A percentile compares a stretch with the other conserved stretches of the same genome.
phyloP scores from a whole-genome alignment of 192 early-diverging fungal species.

The Coemansia sp. region DNA sequence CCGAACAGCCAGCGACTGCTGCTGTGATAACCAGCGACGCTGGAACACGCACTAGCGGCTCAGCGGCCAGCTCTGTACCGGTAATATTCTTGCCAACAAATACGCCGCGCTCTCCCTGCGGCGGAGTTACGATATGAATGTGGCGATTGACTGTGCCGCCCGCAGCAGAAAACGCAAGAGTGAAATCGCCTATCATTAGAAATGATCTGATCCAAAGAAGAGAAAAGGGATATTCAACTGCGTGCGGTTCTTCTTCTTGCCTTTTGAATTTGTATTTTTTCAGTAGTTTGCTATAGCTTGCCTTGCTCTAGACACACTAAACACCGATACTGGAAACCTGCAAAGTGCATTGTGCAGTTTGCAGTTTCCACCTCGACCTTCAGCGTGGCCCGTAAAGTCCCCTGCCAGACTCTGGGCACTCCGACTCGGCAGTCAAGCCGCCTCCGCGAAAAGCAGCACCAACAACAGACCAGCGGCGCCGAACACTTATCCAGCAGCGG shows the following conservation, averaged over 20 bases:
- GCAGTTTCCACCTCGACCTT: slow-evolving; percentile 14
- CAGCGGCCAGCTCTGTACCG: background rate
- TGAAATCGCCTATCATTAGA: background rate
- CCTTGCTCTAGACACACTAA: background rate
- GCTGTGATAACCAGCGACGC: slow-evolving; percentile 22
- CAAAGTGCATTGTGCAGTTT: slow-evolving; percentile 29
- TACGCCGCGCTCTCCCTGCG: slow-evolving; percentile 19
- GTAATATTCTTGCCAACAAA: slow-evolving; percentile 1
- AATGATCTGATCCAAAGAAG: slow-evolving; percentile 5
- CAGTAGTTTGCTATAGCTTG: too few relatives aligned
- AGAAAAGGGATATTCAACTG: background rate
- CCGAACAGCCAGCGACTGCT: slow-evolving; percentile 10
- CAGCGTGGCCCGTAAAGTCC: slow-evolving; percentile 36
- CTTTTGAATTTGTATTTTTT: slow-evolving; percentile 1
- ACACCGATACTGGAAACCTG: background rate
- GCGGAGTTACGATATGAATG: slow-evolving; percentile 4
- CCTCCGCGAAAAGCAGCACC: slow-evolving; percentile 22
- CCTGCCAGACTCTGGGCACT: slow-evolving; percentile 9
- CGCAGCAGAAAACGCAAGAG: background rate
- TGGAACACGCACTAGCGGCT: slow-evolving; percentile 17
- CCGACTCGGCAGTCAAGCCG: slow-evolving; percentile 31
- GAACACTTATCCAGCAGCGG: background rate
- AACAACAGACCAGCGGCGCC: background rate
- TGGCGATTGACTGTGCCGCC: slow-evolving; percentile 10
- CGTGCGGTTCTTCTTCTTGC: background rate